phyloP scores from a whole-genome alignment of 106 monocot species.

The Dioscorea dumetorum region DNA sequence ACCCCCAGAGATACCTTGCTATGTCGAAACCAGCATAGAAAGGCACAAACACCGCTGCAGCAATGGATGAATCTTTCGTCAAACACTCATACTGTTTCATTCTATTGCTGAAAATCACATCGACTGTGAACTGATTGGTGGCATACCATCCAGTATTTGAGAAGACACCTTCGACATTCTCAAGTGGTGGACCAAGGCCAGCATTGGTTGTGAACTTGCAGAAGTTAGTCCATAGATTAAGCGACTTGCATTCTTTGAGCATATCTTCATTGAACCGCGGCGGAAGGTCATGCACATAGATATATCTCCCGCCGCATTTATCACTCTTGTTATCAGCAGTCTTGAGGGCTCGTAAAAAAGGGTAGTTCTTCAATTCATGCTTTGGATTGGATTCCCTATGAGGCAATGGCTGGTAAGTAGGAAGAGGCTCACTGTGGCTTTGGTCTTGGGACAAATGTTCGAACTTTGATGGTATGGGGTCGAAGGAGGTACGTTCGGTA shows the following conservation, averaged over 20 bases:
- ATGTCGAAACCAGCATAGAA: conserved; percentile 91
- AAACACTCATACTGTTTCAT: conserved; percentile 93
- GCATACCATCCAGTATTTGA: conserved; percentile 80
- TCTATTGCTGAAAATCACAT: conserved; percentile 75
- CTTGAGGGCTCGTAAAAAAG: conserved; percentile 33
- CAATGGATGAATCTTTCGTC: conserved; percentile 73
- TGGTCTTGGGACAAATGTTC: neutral
- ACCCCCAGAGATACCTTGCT: conserved; percentile 68
- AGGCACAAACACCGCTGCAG: conserved; percentile 80
- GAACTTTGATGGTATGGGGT: neutral
- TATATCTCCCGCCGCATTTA: conserved; percentile 72
- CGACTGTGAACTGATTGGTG: conserved; percentile 83
- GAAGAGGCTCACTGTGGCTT: neutral
- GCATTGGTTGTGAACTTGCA: conserved; percentile 65
- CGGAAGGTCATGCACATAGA: conserved; percentile 84
- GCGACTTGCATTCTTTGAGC: conserved; percentile 46
- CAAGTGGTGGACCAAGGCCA: conserved; percentile 66
- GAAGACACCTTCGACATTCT: conserved; percentile 61
- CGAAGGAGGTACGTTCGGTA: neutral
- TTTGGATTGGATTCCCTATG: neutral
- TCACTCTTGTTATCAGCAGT: conserved; percentile 40
- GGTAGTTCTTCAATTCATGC: conserved; percentile 15
- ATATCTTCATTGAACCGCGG: conserved; percentile 66
- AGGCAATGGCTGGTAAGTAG: neutral
- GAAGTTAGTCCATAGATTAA: conserved; percentile 83